phyloP scores from a whole-genome alignment of 257 asterid species.

The Cynanchum wilfordii region DNA sequence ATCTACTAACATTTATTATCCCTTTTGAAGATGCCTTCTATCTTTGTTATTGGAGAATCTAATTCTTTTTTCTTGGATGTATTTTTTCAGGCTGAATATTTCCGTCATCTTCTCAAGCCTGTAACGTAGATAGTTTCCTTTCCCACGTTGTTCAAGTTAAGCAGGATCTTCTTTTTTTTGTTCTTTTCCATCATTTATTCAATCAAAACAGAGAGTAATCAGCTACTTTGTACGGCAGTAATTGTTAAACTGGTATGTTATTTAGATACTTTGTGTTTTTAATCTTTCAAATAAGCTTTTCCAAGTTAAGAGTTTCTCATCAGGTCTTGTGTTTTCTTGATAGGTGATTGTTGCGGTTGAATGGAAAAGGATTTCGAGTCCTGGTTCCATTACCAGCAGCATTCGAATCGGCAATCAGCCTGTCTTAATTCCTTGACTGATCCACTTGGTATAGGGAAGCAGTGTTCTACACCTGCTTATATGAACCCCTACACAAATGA shows the following conservation, averaged over 20 bases:
- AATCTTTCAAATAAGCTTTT: neutral
- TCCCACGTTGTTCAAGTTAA: conserved; percentile 45
- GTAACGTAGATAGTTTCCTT: conserved; percentile 76
- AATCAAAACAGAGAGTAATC: conserved; percentile 37
- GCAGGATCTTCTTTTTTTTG: conserved; percentile 35
- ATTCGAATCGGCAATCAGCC: conserved; percentile 33
- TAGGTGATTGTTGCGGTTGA: conserved; percentile 45
- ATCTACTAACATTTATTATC: conserved; percentile 3
- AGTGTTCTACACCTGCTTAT: conserved; percentile 28
- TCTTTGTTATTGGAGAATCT: conserved; percentile 12
- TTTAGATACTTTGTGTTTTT: neutral
- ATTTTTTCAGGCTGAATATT: conserved; percentile 89
- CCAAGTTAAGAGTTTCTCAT: neutral
- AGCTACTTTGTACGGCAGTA: conserved; percentile 30
- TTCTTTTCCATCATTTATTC: conserved; percentile 36
- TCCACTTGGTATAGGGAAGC: conserved; percentile 27
- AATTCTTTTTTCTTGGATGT: conserved; percentile 16
- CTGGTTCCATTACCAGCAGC: conserved; percentile 39
- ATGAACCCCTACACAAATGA: conserved; percentile 36
- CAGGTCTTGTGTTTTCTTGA: conserved; percentile 21
- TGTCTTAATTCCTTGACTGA: conserved; percentile 32
- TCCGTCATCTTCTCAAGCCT: conserved; percentile 88
- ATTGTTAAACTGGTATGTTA: conserved; percentile 26
- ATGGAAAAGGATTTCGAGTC: conserved; percentile 65
- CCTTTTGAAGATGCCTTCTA: conserved; percentile 13